Evolutionary conservation across 225 moss, liverwort and hornwort genomes (phyloP).

Genomic region (Takakia lepidozioides): DNA sequence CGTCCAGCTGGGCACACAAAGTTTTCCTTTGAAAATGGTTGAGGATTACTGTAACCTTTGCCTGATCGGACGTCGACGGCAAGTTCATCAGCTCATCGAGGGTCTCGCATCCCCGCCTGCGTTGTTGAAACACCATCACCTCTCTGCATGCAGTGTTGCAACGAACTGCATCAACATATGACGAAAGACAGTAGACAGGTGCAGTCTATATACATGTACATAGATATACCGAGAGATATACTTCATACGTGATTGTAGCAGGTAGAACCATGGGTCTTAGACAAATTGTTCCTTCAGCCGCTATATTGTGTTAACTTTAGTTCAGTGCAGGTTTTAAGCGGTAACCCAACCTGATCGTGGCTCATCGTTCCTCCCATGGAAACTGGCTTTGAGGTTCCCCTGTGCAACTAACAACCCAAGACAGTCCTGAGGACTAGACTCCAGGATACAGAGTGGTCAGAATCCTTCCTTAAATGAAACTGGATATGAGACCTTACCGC

Average conservation of each 20-base stretch:
- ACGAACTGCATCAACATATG: neutral
- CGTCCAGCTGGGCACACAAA: conserved; percentile 82
- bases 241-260: neutral
- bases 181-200: neutral
- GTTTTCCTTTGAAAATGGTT: conserved; percentile 88
- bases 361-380: too few species aligned
- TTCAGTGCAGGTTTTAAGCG: too few species aligned
- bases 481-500: too few species aligned
- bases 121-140: conserved; percentile 62
- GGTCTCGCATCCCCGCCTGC: conserved; percentile 69
- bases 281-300: too few species aligned
- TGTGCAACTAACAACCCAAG: too few species aligned
- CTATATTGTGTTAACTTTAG: too few species aligned
- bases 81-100: conserved; percentile 77
- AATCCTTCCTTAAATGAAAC: too few species aligned
- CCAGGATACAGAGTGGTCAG: too few species aligned
- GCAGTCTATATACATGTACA: neutral
- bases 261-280: too few species aligned
- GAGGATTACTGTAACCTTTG: conserved; percentile 74
- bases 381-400: too few species aligned
- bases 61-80: conserved; percentile 41
- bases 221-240: neutral
- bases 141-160: conserved; percentile 20
- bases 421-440: too few species aligned
- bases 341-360: too few species aligned